phyloP scores from a whole-genome alignment of 1,284 basidiomycete species.

The Apiotrichum akiyoshidainum region DNA sequence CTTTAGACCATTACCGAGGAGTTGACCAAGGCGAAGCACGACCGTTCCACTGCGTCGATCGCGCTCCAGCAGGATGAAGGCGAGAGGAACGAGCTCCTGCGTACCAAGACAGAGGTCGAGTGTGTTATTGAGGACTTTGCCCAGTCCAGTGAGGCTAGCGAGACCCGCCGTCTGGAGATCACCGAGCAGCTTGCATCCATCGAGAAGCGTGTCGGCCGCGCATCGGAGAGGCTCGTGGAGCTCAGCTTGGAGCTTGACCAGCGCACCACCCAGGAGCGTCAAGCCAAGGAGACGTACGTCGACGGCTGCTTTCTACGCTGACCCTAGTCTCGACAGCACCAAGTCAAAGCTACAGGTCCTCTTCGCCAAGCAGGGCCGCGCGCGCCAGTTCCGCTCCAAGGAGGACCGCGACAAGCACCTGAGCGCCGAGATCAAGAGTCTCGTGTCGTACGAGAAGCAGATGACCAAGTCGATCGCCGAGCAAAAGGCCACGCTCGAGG shows the following conservation, averaged over 20 bases:
- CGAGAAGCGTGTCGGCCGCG: slow-evolving; percentile 61
- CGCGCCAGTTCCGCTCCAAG: slow-evolving; percentile 77
- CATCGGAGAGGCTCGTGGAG: slow-evolving; percentile 62
- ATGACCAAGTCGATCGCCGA: slow-evolving; percentile 61
- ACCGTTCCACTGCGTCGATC: slow-evolving; percentile 62
- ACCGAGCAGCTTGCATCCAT: slow-evolving; percentile 65
- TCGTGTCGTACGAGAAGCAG: slow-evolving; percentile 61
- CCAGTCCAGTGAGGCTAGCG: slow-evolving; percentile 64
- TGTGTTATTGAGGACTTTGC: slow-evolving; percentile 78
- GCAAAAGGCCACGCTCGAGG: slow-evolving; percentile 68
- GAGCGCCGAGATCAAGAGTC: slow-evolving; percentile 66
- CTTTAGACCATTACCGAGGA: slow-evolving; percentile 67
- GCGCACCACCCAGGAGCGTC: slow-evolving; percentile 59
- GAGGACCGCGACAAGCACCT: slow-evolving; percentile 77
- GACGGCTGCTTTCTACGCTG: background rate
- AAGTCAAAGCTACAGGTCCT: slow-evolving; percentile 67
- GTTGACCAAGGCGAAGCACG: slow-evolving; percentile 68
- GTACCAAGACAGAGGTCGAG: slow-evolving; percentile 73
- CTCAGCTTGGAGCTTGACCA: slow-evolving; percentile 67
- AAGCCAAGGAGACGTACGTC: slow-evolving; percentile 59
- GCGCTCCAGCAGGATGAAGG: slow-evolving; percentile 42
- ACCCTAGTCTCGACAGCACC: slow-evolving; percentile 63
- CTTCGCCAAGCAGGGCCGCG: slow-evolving; percentile 82
- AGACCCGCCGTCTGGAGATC: slow-evolving; percentile 55
- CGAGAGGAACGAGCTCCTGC: slow-evolving; percentile 63